phyloP scores from a whole-genome alignment of 169 alveolate species.

The Plasmodium gaboni region DNA sequence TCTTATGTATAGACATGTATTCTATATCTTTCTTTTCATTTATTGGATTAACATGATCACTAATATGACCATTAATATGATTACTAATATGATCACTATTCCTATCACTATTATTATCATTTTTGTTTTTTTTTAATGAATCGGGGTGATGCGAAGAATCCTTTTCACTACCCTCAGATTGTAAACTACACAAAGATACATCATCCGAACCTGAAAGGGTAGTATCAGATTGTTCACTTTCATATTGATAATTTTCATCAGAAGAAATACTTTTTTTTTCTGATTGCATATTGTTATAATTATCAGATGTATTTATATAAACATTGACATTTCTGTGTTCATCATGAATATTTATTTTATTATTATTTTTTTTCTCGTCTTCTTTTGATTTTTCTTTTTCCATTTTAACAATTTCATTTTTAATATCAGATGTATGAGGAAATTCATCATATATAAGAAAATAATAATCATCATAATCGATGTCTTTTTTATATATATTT shows the following conservation, averaged over 20 bases:
- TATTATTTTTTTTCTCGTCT: background rate
- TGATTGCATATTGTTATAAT: background rate
- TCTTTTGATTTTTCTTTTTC: background rate
- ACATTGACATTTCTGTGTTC: background rate
- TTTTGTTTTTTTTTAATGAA: too few relatives aligned
- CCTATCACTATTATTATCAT: too few relatives aligned
- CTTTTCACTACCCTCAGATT: slow-evolving; percentile 9
- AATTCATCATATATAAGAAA: slow-evolving; percentile 40
- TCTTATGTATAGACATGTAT: slow-evolving; percentile 23
- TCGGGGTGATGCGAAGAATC: too few relatives aligned
- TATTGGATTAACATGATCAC: background rate
- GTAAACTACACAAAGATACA: slow-evolving; percentile 40
- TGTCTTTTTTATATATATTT: slow-evolving; percentile 57
- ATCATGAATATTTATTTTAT: background rate
- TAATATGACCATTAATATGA: background rate
- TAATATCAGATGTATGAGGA: slow-evolving; percentile 5
- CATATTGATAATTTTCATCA: slow-evolving; percentile 14
- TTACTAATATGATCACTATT: too few relatives aligned
- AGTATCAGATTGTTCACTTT: slow-evolving; percentile 17
- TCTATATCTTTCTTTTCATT: background rate
- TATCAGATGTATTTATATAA: background rate
- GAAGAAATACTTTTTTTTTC: slow-evolving; percentile 20
- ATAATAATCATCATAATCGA: slow-evolving; percentile 66
- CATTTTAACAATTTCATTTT: slow-evolving; percentile 56
- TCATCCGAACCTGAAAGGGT: background rate